Conservation (phyloP, 345 rosid genomes). For the Rhizophora apiculata region DNA sequence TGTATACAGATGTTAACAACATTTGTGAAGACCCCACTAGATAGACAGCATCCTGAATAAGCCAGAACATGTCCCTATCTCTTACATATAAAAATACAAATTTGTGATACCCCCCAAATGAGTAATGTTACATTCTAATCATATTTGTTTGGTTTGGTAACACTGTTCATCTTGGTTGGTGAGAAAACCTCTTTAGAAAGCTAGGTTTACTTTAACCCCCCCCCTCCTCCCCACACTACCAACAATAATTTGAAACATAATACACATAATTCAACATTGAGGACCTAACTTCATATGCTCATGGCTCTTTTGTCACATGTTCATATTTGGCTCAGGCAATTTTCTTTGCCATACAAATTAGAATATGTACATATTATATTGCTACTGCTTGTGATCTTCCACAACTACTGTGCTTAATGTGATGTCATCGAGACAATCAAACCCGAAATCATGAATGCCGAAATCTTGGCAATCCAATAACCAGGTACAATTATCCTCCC, state of each 20-base stretch:
- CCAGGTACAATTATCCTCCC: constrained; percentile 57
- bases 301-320: constrained; percentile 25
- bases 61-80: no score
- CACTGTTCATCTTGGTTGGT: constrained; percentile 1
- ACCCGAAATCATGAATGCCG: constrained; percentile 79
- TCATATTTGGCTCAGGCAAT: constrained; percentile 5
- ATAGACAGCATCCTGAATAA: no score
- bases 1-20: no score
- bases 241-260: not conserved
- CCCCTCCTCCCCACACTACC: not conserved
- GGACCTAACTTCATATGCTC: constrained; percentile 8
- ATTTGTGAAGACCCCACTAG: no score
- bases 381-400: constrained; percentile 34
- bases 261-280: constrained; percentile 11
- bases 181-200: not conserved
- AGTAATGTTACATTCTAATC: no score
- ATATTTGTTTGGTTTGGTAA: not conserved
- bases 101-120: no score
- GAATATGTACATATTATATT: not conserved
- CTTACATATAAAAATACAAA: no score
- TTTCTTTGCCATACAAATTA: not conserved
- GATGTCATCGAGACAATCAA: constrained; percentile 42
- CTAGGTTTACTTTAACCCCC: not conserved
- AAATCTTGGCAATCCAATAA: constrained; percentile 76
- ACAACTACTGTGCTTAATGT: constrained; percentile 35